phyloP scores from a whole-genome alignment of 176 grass and related monocot species.

The Oryza glaberrima region DNA sequence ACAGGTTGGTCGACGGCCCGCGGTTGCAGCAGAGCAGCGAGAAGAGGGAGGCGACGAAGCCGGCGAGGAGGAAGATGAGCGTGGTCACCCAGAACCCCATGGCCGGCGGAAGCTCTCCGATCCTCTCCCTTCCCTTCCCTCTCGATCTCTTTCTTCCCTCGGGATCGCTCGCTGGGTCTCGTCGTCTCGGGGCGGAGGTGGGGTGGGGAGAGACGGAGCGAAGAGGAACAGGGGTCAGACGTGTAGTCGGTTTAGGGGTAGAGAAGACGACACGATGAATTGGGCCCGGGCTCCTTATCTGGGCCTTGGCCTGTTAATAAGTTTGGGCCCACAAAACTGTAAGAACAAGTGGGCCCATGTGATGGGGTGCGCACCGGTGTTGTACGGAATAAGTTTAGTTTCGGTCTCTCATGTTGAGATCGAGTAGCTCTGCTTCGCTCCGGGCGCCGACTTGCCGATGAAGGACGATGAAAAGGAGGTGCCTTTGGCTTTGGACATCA shows the following conservation, averaged over 20 bases:
- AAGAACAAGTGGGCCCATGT: no score
- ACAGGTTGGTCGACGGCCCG: conserved; percentile 69
- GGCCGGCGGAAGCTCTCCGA: not conserved
- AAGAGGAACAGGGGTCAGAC: not conserved
- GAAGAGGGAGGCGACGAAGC: conserved; percentile 48
- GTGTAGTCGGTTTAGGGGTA: not conserved
- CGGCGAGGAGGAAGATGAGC: conserved; percentile 59
- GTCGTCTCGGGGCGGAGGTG: not conserved
- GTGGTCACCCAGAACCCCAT: conserved; percentile 74
- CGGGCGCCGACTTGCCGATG: no score
- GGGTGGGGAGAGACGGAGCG: not conserved
- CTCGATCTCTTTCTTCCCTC: not conserved
- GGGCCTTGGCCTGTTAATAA: no score
- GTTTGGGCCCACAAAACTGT: no score
- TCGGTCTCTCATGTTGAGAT: no score
- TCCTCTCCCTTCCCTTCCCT: not conserved
- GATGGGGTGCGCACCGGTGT: no score
- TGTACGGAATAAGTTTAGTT: no score
- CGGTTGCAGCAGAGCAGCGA: conserved; percentile 73
- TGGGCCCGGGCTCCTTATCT: no score
- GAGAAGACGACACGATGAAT: no score
- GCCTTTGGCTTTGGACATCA: no score
- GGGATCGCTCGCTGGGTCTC: conserved; percentile 13
- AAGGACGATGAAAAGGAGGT: no score
- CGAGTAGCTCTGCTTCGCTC: no score